Evolutionary conservation across 495 filamentous ascomycete species (phyloP), one percentile per base, ranked within the genome.

Genomic region (Daldinia concentrica): DNA sequence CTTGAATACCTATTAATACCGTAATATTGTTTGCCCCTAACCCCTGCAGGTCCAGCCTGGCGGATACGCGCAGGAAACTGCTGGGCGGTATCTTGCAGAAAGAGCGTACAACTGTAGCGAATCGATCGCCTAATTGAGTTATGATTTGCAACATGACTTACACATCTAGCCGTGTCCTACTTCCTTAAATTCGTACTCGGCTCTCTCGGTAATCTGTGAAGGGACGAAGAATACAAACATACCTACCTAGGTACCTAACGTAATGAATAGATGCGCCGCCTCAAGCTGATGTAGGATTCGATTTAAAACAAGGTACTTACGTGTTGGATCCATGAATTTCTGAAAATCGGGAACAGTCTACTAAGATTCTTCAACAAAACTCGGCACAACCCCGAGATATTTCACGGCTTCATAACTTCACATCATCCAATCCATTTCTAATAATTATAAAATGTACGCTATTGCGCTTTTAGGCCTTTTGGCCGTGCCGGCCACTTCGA

Each of bases 1-100:
- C 32, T 34, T 34, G 32, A 34, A 34, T 11, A 27, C 4, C 1
- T 27, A 34, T 34, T 34, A 34, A 34, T 9, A 11, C 6, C 6
- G 9, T 34, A 12, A 11, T 22, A 9, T 27, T 71, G 29, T 54
- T 62, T 66, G 30, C 57, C 56, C 61, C 56, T 70, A 57, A 24
- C 57, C 61, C 67, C 56, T 70, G 68, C 61, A 71, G 68, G 24
- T 37, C 54, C 69, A 48, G 22, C 36, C 34, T 63, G 34, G 19
- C 59, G 64, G 54, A 57, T 64, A 67, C 59, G 30, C 36, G 48
- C 45, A 52, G 69, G 55, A 56, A 59, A 34, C 41, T 48, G 51
- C 32, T 17, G 26, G 63, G 26, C 60, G 45, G 39, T 45, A 50
- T 48, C 45, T 48, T 68, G 64, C 57, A 61, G 64, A 14, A 27